These are phyloP conservation scores for Populus trichocarpa DNA, from an alignment of 441 rosid genomes.

Conservation along the genomic window DNA sequence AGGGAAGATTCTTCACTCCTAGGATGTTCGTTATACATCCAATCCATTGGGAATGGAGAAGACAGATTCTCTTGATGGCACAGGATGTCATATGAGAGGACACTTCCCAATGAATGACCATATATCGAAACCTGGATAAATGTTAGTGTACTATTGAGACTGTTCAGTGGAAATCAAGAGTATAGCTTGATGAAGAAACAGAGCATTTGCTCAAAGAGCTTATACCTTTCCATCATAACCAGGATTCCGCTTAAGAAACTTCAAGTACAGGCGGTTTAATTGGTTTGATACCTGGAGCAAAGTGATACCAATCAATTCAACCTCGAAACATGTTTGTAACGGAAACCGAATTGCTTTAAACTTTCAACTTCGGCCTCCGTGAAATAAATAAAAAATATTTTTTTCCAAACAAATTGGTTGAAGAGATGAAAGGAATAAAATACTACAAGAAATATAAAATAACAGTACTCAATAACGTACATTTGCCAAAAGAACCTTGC, in stretches of 20 bases:
- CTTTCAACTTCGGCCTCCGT: not conserved
- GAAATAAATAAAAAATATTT: not conserved
- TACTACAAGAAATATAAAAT: not conserved
- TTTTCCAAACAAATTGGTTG: not conserved
- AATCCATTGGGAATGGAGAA: slow-evolving; percentile 85
- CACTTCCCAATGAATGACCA: slow-evolving; percentile 97
- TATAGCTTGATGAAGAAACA: slow-evolving; percentile 18
- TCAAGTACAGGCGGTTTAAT: slow-evolving; percentile 67
- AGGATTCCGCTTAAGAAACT: slow-evolving; percentile 86
- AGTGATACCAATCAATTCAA: slow-evolving; percentile 16
- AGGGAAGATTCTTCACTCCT: slow-evolving; percentile 37
- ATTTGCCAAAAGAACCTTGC: not conserved
- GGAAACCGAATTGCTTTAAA: not conserved
- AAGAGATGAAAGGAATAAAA: not conserved
- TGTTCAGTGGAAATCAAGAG: not conserved
- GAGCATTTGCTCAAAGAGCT: slow-evolving; percentile 14
- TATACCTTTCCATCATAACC: slow-evolving; percentile 96
- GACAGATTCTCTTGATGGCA: slow-evolving; percentile 92
- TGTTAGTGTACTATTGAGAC: slow-evolving; percentile 11
- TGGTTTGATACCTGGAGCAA: slow-evolving; percentile 83
- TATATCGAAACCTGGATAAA: slow-evolving; percentile 70
- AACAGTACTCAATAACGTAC: not conserved
- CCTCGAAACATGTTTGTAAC: slow-evolving; percentile 17
- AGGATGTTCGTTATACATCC: slow-evolving; percentile 52
- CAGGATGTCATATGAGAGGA: slow-evolving; percentile 90